Evolutionary conservation across 1,139 yeast genomes (phyloP).

Genomic region (Taphrina deformans): DNA sequence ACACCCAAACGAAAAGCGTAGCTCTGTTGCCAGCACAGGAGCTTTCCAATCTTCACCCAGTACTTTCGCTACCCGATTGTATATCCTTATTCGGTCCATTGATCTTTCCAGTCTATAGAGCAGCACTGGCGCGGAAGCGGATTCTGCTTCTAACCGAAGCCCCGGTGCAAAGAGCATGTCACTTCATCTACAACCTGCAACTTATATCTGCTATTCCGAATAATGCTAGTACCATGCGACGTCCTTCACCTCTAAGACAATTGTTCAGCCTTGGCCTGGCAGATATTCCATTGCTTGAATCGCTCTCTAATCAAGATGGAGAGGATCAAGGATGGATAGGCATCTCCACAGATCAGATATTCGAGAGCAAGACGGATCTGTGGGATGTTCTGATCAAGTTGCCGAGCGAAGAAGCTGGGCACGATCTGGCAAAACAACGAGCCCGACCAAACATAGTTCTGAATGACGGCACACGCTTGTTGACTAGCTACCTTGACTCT

Average conservation of each 20-base stretch:
- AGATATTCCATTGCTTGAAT: background rate
- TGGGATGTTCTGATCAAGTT: constrained; percentile 16
- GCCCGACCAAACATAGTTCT: background rate
- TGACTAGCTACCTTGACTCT: constrained; percentile 16
- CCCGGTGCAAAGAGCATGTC: constrained; percentile 17
- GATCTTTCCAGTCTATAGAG: constrained; percentile 13
- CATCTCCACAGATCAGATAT: constrained; percentile 4
- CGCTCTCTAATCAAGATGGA: background rate
- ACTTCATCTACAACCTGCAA: constrained; percentile 19
- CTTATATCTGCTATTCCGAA: constrained; percentile 21
- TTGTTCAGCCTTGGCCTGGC: constrained; percentile 12
- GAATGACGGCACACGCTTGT: background rate
- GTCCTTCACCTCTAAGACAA: constrained; percentile 13
- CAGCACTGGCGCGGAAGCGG: constrained; percentile 12
- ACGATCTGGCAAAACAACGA: background rate
- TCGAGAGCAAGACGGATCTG: constrained; percentile 5
- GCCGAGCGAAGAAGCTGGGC: background rate
- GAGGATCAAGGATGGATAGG: constrained; percentile 19
- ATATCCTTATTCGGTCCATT: constrained; percentile 15
- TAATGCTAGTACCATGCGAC: constrained; percentile 11
- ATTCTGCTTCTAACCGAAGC: constrained; percentile 6
- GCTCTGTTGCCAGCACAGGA: constrained; percentile 17
- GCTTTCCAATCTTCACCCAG: constrained; percentile 18
- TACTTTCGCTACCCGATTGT: constrained; percentile 14
- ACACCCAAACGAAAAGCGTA: background rate